Evolutionary conservation across 345 rosid species (phyloP).

Genomic region (Linum tenue): DNA sequence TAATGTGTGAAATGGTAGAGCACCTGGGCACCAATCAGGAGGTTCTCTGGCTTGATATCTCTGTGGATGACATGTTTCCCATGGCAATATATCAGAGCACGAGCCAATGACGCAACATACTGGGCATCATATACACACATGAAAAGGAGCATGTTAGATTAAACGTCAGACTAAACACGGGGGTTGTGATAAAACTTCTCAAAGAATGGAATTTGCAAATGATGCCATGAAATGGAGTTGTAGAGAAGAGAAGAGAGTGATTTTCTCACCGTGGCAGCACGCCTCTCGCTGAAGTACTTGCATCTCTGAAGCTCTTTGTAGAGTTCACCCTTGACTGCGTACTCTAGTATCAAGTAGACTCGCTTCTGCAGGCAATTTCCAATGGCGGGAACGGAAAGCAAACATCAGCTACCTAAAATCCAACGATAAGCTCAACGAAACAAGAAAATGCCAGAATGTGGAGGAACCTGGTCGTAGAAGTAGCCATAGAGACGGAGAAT

Average conservation of each 20-base stretch:
- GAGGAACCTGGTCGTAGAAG: slow-evolving; percentile 86
- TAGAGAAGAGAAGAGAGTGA: not conserved
- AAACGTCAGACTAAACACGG: too few species aligned
- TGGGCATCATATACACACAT: slow-evolving; percentile 17
- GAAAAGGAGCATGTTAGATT: too few species aligned
- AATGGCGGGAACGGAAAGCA: not conserved
- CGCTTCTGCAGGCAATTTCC: slow-evolving; percentile 46
- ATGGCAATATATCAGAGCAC: slow-evolving; percentile 96
- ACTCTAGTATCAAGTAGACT: slow-evolving; percentile 71
- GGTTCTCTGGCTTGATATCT: slow-evolving; percentile 97
- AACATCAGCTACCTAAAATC: slow-evolving; percentile 3
- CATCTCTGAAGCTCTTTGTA: slow-evolving; percentile 85
- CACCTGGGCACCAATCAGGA: slow-evolving; percentile 82
- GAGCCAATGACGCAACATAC: slow-evolving; percentile 97
- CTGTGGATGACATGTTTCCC: slow-evolving; percentile 97
- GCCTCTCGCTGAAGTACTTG: slow-evolving; percentile 82
- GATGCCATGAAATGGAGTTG: not conserved
- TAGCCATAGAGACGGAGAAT: slow-evolving; percentile 88
- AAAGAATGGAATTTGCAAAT: not conserved
- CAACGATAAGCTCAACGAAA: not conserved
- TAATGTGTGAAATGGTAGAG: not conserved
- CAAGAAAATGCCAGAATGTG: not conserved
- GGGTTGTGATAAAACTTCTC: not conserved
- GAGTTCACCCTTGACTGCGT: slow-evolving; percentile 85
- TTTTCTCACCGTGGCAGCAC: slow-evolving; percentile 74